Evolutionary conservation across 2,329 filamentous ascomycete genomes (phyloP).

Genomic region (Ophiostoma perfectum): DNA sequence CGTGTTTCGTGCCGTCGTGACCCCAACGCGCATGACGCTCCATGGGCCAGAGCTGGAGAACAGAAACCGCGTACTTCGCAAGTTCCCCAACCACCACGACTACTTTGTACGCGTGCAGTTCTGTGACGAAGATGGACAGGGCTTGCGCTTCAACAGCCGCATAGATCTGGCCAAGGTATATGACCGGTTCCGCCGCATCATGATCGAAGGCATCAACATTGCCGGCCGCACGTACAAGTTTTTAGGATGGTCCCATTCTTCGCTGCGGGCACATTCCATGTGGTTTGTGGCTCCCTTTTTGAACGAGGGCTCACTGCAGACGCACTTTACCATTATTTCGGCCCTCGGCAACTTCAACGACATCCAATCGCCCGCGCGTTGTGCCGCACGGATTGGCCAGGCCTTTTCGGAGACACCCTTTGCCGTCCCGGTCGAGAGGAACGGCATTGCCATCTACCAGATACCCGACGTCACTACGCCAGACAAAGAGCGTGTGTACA

Average conservation of each 20-base stretch:
- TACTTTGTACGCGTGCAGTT: constrained; percentile 68
- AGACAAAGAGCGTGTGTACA: constrained; percentile 57
- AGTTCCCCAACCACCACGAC: constrained; percentile 54
- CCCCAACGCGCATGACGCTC: constrained; percentile 53
- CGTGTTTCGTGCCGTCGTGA: constrained; percentile 54
- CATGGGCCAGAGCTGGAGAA: constrained; percentile 60
- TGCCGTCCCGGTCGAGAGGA: constrained; percentile 47
- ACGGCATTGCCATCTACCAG: constrained; percentile 32
- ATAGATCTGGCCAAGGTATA: constrained; percentile 49
- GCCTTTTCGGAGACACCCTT: constrained; percentile 71
- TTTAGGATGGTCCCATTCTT: constrained; percentile 75
- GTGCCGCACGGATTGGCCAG: constrained; percentile 56
- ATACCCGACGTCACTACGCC: constrained; percentile 50
- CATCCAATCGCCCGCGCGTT: constrained; percentile 50
- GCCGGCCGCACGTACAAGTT: constrained; percentile 60
- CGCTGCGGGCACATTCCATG: constrained; percentile 62
- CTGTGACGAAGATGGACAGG: constrained; percentile 65
- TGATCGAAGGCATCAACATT: constrained; percentile 56
- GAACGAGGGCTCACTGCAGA: constrained; percentile 32
- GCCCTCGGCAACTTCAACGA: constrained; percentile 46
- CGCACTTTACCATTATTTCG: constrained; percentile 41
- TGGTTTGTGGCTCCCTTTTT: constrained; percentile 55
- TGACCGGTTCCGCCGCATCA: constrained; percentile 54
- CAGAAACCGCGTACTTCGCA: constrained; percentile 66
- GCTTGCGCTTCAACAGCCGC: constrained; percentile 52